A percentile compares a stretch with the other conserved stretches of the same genome.
These are phyloP conservation scores for Ophiostoma australiae DNA, from an alignment of 2,329 filamentous ascomycete species.

Conservation along the genomic window DNA sequence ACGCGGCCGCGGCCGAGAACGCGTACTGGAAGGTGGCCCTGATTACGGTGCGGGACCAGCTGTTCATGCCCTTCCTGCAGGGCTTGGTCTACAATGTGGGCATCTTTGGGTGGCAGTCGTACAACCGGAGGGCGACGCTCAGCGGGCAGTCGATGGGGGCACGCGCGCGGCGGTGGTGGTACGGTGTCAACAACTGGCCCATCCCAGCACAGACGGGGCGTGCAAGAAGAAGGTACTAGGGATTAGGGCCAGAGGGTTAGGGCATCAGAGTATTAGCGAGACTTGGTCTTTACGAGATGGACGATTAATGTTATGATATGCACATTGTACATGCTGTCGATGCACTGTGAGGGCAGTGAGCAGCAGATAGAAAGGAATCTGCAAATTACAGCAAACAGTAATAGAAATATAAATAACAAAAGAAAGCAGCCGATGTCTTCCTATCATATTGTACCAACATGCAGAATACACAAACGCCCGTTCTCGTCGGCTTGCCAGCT, in stretches of 20 bases:
- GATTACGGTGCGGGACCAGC: constrained; percentile 87
- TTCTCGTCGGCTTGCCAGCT: not conserved
- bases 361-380: not conserved
- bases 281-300: not conserved
- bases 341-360: no score
- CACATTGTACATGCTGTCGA: not conserved
- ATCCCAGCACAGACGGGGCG: not conserved
- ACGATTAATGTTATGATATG: not conserved
- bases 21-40: constrained; percentile 73
- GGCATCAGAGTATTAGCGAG: not conserved
- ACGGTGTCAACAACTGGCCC: constrained; percentile 17
- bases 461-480: not conserved
- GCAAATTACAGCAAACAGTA: not conserved
- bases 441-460: constrained; percentile 8
- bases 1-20: constrained; percentile 56
- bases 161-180: constrained; percentile 54
- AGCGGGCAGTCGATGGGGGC: constrained; percentile 73
- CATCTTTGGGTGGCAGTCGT: constrained; percentile 81
- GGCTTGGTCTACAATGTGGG: constrained; percentile 84
- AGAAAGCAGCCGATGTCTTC: not conserved
- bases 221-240: not conserved
- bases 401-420: not conserved
- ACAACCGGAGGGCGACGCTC: constrained; percentile 74
- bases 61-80: constrained; percentile 81
- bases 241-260: not conserved